Evolutionary conservation across 176 grass and related monocot genomes (phyloP).

Genomic region (Eragrostis nindensis): DNA sequence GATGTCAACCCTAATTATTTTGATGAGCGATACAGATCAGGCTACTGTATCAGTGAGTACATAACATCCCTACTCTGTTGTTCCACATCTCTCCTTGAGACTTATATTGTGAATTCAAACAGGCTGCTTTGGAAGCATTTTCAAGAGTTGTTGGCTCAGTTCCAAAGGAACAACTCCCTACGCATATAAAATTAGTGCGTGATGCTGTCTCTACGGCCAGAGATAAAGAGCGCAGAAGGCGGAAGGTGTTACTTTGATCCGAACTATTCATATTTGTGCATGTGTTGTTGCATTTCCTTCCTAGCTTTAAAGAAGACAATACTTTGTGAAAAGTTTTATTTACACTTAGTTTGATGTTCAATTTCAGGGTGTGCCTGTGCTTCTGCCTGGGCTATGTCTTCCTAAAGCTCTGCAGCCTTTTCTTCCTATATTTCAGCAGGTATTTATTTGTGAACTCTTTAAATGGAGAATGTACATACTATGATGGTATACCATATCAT

Average conservation of each 20-base stretch:
- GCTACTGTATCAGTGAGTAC: slow-evolving; percentile 86
- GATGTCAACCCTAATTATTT: slow-evolving; percentile 83
- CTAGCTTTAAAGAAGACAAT: background rate
- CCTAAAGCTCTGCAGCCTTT: slow-evolving; percentile 91
- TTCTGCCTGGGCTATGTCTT: slow-evolving; percentile 91
- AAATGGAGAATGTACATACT: background rate
- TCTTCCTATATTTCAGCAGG: slow-evolving; percentile 95
- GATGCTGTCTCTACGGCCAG: slow-evolving; percentile 96
- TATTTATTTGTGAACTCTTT: slow-evolving; percentile 35
- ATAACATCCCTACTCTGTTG: slow-evolving; percentile 11
- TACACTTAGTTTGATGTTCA: slow-evolving; percentile 30
- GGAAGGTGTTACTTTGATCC: slow-evolving; percentile 62
- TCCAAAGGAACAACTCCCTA: slow-evolving; percentile 85
- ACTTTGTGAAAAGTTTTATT: slow-evolving; percentile 10
- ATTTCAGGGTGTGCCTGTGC: slow-evolving; percentile 85
- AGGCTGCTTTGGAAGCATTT: slow-evolving; percentile 97
- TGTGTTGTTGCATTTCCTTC: background rate
- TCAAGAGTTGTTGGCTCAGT: slow-evolving; percentile 81
- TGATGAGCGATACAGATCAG: slow-evolving; percentile 81
- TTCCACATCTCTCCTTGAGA: slow-evolving; percentile 28
- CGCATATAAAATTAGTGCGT: slow-evolving; percentile 90
- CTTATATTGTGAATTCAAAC: slow-evolving; percentile 51
- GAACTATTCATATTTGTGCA: slow-evolving; percentile 19
- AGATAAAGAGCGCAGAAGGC: slow-evolving; percentile 95
- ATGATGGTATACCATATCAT: background rate